phyloP scores from a whole-genome alignment of 768 basidiomycete species.

The Tulasnella sp. region DNA sequence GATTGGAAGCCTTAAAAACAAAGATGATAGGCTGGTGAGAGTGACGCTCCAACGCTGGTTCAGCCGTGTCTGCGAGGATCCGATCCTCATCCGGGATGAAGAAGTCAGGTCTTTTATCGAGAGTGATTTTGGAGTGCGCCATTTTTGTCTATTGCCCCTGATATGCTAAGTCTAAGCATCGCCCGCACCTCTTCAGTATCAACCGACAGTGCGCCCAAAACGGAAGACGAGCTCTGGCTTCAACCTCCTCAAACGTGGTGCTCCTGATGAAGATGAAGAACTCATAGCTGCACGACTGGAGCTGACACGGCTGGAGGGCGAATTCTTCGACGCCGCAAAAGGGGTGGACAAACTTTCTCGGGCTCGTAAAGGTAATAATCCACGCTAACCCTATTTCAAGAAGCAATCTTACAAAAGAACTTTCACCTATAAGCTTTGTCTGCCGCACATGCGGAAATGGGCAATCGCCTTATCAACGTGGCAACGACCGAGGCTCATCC shows the following conservation, averaged over 20 bases:
- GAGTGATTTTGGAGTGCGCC: slow-evolving; percentile 77
- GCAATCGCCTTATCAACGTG: slow-evolving; percentile 82
- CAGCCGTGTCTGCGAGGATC: slow-evolving; percentile 84
- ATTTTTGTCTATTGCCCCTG: neutral
- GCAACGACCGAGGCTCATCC: slow-evolving; percentile 83
- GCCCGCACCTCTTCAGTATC: slow-evolving; percentile 37
- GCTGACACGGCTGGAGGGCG: slow-evolving; percentile 80
- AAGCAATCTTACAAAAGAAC: slow-evolving; percentile 10
- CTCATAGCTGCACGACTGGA: slow-evolving; percentile 84
- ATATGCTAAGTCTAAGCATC: neutral
- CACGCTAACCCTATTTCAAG: neutral
- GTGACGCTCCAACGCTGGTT: slow-evolving; percentile 95
- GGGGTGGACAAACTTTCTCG: slow-evolving; percentile 79
- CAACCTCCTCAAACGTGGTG: slow-evolving; percentile 61
- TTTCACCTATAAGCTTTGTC: slow-evolving; percentile 50
- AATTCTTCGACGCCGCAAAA: slow-evolving; percentile 88
- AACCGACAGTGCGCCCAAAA: slow-evolving; percentile 65
- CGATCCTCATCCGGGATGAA: slow-evolving; percentile 78
- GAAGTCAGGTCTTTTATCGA: slow-evolving; percentile 93
- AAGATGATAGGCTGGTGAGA: slow-evolving; percentile 86
- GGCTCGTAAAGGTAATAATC: slow-evolving; percentile 56
- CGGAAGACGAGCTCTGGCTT: slow-evolving; percentile 68
- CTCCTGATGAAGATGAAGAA: slow-evolving; percentile 92
- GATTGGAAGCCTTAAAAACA: neutral
- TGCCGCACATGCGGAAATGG: slow-evolving; percentile 72